phyloP scores from a whole-genome alignment of 208 protist species.

The Leishmania major region DNA sequence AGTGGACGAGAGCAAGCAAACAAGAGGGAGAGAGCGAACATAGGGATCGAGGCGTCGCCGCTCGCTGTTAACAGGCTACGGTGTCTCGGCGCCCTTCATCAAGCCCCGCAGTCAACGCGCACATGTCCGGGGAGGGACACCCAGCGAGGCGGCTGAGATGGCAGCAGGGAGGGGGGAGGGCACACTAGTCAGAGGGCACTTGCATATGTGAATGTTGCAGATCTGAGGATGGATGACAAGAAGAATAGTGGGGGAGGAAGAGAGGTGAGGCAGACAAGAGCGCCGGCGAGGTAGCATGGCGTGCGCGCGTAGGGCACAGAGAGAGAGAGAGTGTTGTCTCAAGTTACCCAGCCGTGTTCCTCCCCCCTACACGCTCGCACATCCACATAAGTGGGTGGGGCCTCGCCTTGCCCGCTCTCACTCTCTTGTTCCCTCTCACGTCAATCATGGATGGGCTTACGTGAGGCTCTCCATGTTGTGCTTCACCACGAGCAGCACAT shows the following conservation, averaged over 20 bases:
- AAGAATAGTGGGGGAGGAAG: background rate
- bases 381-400: background rate
- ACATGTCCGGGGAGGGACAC: background rate
- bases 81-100: background rate
- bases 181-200: background rate
- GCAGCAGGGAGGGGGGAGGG: no score
- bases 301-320: background rate
- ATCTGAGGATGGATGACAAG: background rate
- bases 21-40: background rate
- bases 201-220: background rate
- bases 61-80: background rate
- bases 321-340: background rate
- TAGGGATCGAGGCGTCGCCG: background rate
- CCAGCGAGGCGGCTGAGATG: background rate
- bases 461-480: conserved; percentile 83
- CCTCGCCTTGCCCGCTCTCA: background rate
- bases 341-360: background rate
- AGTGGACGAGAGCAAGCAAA: background rate
- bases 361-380: background rate
- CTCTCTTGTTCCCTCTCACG: background rate
- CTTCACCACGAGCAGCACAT: conserved; percentile 82
- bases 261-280: background rate
- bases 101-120: background rate
- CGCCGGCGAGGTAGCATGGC: background rate
- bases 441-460: conserved; percentile 24